Percentiles rank a stretch among this genome's conserved stretches.
Conservation (phyloP, 179 eudicot species). For the Beta macrorhiza region DNA sequence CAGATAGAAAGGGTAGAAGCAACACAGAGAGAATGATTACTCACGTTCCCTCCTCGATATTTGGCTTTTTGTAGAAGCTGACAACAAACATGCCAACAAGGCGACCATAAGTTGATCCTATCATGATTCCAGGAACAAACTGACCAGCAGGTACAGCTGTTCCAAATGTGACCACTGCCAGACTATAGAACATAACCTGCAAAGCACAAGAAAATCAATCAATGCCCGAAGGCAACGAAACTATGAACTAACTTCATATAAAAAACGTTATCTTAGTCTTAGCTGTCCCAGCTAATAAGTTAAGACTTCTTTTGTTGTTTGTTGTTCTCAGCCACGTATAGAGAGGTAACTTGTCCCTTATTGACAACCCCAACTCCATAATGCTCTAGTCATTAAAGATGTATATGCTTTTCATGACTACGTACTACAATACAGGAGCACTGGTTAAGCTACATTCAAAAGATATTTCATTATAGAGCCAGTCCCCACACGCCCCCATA, state of each 20-base stretch:
- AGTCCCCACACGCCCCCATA: too few species aligned
- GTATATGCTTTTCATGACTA: too few species aligned
- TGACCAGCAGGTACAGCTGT: conserved; percentile 99
- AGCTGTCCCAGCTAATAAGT: not conserved
- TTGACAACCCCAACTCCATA: too few species aligned
- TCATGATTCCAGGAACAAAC: conserved; percentile 98
- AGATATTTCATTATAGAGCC: too few species aligned
- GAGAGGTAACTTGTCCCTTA: too few species aligned
- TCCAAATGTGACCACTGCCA: conserved; percentile 96
- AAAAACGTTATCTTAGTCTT: not conserved
- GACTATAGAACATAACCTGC: conserved; percentile 87
- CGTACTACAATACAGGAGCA: too few species aligned
- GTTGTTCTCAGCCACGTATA: not conserved
- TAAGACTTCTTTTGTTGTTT: not conserved
- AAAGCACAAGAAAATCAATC: conserved; percentile 18
- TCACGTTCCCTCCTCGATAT: conserved; percentile 99
- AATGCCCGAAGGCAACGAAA: not conserved
- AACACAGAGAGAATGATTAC: conserved; percentile 31
- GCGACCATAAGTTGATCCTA: conserved; percentile 97
- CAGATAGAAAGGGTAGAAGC: not conserved
- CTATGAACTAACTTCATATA: not conserved
- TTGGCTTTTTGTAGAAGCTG: conserved; percentile 79
- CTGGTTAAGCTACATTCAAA: too few species aligned
- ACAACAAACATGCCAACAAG: conserved; percentile 99
- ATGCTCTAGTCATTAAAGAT: too few species aligned